phyloP scores from a whole-genome alignment of 2,329 filamentous ascomycete species.

The Alternaria solani region DNA sequence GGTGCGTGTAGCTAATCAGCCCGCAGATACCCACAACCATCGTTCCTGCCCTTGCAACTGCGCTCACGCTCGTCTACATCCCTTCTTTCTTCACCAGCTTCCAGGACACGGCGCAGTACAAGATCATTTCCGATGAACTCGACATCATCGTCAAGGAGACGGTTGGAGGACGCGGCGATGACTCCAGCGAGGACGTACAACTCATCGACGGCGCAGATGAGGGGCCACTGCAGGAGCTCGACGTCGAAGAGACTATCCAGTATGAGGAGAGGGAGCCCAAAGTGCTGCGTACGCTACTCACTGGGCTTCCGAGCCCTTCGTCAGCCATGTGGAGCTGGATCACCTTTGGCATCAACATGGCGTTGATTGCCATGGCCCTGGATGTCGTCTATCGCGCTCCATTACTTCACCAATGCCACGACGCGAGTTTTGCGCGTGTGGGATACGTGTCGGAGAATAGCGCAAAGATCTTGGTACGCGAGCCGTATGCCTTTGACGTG shows the following conservation, averaged over 20 bases:
- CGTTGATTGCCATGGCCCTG: constrained; percentile 72
- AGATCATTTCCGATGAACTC: constrained; percentile 66
- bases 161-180: constrained; percentile 45
- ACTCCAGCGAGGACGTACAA: constrained; percentile 42
- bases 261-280: constrained; percentile 65
- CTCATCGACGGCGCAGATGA: constrained; percentile 53
- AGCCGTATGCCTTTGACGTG: constrained; percentile 77
- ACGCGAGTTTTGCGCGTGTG: constrained; percentile 84
- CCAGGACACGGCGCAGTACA: constrained; percentile 64
- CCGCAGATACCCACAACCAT: constrained; percentile 45
- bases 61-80: constrained; percentile 71
- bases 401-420: constrained; percentile 72
- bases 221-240: constrained; percentile 56
- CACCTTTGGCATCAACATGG: constrained; percentile 76
- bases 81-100: constrained; percentile 69
- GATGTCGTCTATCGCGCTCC: constrained; percentile 82
- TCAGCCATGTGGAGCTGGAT: constrained; percentile 70
- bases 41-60: constrained; percentile 61
- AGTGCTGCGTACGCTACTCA: constrained; percentile 72
- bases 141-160: constrained; percentile 58
- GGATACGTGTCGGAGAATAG: constrained; percentile 84
- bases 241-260: constrained; percentile 69
- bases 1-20: constrained; percentile 17
- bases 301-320: constrained; percentile 77
- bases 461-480: constrained; percentile 83